A percentile compares a stretch with the other conserved stretches of the same genome.
Conservation (phyloP, 2,329 filamentous ascomycete species). For the Diaporthe sp. region DNA sequence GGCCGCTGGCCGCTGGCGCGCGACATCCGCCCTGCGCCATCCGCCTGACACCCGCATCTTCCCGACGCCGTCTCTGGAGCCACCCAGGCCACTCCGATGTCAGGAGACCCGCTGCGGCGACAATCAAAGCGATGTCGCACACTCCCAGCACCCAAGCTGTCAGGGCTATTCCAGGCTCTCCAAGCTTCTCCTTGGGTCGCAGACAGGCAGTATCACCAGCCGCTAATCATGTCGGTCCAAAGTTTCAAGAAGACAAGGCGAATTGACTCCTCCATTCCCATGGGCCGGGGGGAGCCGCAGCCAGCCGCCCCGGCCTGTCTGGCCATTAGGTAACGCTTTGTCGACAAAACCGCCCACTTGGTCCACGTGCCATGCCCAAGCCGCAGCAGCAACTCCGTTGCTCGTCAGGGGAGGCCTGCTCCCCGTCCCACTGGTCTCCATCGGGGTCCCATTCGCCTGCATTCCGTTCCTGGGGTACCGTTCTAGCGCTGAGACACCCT, state of each 20-base stretch:
- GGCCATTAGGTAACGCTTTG: constrained; percentile 40
- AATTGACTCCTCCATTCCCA: no score
- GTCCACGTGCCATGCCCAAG: constrained; percentile 26
- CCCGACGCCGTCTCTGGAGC: constrained; percentile 13
- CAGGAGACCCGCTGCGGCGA: constrained; percentile 33
- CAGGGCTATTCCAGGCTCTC: constrained; percentile 4
- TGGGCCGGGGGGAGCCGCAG: constrained; percentile 17
- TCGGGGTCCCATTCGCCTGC: constrained; percentile 29
- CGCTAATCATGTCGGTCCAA: constrained; percentile 9
- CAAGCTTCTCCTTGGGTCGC: not conserved
- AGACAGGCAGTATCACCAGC: not conserved
- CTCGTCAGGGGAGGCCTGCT: constrained; percentile 34
- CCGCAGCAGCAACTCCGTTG: constrained; percentile 9
- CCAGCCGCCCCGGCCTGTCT: constrained; percentile 26
- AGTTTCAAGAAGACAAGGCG: not conserved
- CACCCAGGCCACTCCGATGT: constrained; percentile 36
- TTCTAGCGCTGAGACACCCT: constrained; percentile 31
- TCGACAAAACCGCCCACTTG: constrained; percentile 30
- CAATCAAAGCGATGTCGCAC: constrained; percentile 18
- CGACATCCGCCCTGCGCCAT: no score
- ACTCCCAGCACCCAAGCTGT: not conserved
- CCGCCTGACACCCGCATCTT: constrained; percentile 19
- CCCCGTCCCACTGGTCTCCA: constrained; percentile 13
- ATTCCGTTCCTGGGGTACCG: constrained; percentile 33
- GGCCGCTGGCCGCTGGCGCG: not conserved